phyloP scores from a whole-genome alignment of 768 basidiomycete species.

The Leccinum sublutescens region DNA sequence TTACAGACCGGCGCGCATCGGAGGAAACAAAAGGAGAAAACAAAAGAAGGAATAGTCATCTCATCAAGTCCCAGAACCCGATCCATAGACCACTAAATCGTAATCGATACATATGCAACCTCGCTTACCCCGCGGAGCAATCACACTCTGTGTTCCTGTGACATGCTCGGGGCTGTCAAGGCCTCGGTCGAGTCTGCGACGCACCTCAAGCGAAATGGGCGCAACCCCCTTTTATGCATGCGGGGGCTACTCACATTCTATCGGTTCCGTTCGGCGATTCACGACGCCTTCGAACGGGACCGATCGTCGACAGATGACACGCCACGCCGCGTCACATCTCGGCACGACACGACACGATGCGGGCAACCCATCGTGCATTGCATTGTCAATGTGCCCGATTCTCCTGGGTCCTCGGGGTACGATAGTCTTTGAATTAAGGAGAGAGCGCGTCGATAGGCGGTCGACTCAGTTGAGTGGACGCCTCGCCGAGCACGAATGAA shows the following conservation, averaged over 20 bases:
- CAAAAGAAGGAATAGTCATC: constrained; percentile 51
- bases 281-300: not conserved
- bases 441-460: not conserved
- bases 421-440: not conserved
- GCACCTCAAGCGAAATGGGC: not conserved
- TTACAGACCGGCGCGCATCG: not conserved
- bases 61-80: constrained; percentile 85
- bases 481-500: not conserved
- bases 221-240: not conserved
- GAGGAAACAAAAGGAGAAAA: not conserved
- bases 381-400: constrained; percentile 53
- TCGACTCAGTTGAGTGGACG: constrained; percentile 8
- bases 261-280: constrained; percentile 78
- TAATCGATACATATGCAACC: constrained; percentile 54
- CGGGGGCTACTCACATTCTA: constrained; percentile 61
- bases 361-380: constrained; percentile 51
- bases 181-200: not conserved
- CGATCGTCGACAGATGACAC: not conserved
- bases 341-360: not conserved
- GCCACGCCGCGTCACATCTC: too few species aligned
- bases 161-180: not conserved
- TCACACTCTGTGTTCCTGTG: constrained; percentile 85
- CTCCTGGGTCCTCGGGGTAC: constrained; percentile 22
- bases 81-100: constrained; percentile 74
- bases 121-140: constrained; percentile 89